A percentile compares a stretch with the other conserved stretches of the same genome.
Conservation (phyloP, 768 basidiomycete genomes). For the Podaxis pistillaris region DNA sequence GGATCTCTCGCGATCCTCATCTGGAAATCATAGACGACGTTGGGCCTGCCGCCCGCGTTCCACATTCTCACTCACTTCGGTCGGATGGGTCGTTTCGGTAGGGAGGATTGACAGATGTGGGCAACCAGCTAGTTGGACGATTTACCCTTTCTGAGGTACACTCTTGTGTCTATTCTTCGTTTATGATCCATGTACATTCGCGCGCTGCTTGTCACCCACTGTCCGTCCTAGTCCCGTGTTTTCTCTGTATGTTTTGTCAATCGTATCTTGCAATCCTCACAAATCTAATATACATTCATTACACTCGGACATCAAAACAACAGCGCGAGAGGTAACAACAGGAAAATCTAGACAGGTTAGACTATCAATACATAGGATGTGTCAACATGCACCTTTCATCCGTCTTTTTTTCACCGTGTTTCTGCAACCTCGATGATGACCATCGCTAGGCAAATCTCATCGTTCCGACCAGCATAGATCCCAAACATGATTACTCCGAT, state of each 20-base stretch:
- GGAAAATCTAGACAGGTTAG: slow-evolving; percentile 19
- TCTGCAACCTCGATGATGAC: slow-evolving; percentile 56
- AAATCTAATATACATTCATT: slow-evolving; percentile 11
- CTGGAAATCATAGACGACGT: slow-evolving; percentile 76
- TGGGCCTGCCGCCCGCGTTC: neutral
- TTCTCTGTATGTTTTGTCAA: slow-evolving; percentile 10
- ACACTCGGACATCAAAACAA: slow-evolving; percentile 7
- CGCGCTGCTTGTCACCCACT: neutral
- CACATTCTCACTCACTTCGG: neutral
- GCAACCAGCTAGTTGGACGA: neutral
- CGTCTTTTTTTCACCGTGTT: slow-evolving; percentile 19
- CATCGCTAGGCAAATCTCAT: slow-evolving; percentile 50
- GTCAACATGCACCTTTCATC: neutral
- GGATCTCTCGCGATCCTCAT: slow-evolving; percentile 90
- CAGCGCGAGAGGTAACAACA: slow-evolving; percentile 1
- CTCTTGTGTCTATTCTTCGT: neutral
- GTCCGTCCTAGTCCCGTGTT: neutral
- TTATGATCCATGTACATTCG: slow-evolving; percentile 5
- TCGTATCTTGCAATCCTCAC: slow-evolving; percentile 6
- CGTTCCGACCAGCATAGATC: slow-evolving; percentile 45
- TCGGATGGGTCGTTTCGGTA: slow-evolving; percentile 2
- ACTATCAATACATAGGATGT: slow-evolving; percentile 6
- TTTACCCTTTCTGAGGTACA: neutral
- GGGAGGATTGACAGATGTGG: slow-evolving; percentile 3
- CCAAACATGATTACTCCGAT: slow-evolving; percentile 55